These are phyloP conservation scores for Blepharisma stoltei DNA, from an alignment of 73 alveolate genomes.

Conservation along the genomic window DNA sequence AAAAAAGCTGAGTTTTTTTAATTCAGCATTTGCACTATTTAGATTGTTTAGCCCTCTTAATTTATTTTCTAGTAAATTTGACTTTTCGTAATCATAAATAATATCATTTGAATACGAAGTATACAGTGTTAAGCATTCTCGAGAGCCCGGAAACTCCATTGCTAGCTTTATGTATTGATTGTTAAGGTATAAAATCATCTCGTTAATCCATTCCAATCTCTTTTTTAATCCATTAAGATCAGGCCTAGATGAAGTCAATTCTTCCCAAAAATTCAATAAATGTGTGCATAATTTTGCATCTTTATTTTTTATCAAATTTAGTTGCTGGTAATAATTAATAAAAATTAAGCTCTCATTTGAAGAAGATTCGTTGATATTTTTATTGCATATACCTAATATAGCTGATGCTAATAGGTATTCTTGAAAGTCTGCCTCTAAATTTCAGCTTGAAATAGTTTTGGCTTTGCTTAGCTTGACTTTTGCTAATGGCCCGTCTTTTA, in stretches of 20 bases:
- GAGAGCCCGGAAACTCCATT: not conserved
- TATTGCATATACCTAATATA: too few species aligned
- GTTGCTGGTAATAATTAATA: not conserved
- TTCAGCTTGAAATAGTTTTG: not conserved
- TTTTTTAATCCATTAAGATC: not conserved
- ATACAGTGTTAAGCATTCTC: not conserved
- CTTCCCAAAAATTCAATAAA: not conserved
- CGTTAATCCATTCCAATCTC: not conserved
- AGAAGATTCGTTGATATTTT: not conserved
- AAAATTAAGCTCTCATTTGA: not conserved
- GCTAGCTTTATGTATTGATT: not conserved
- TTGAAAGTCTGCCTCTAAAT: not conserved
- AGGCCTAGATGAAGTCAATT: not conserved
- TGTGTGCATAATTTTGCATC: not conserved
- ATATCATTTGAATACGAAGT: not conserved
- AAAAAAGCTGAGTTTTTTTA: not conserved
- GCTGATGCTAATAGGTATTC: too few species aligned
- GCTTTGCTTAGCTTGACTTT: not conserved
- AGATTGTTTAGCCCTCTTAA: not conserved
- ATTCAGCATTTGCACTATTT: not conserved
- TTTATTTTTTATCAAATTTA: not conserved
- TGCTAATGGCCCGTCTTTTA: not conserved
- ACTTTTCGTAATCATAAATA: not conserved
- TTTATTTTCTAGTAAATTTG: not conserved
- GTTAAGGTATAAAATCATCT: not conserved